A percentile compares a stretch with the other conserved stretches of the same genome.
Conservation (phyloP, 352 stramenopile species). For the Globisporangium apiculatum region DNA sequence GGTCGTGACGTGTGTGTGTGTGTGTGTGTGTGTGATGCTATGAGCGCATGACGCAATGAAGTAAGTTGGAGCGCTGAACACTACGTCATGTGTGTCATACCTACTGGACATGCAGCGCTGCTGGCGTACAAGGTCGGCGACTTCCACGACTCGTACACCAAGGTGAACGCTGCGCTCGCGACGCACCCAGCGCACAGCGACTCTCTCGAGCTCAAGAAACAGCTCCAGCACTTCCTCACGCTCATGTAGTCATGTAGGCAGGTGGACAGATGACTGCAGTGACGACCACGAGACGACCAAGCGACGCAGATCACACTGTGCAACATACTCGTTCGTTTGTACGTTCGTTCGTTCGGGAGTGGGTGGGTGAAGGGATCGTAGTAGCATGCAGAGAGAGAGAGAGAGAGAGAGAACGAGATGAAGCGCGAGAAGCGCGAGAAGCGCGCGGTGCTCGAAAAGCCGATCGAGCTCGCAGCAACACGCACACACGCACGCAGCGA, state of each 20-base stretch:
- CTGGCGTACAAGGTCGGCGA: conserved; percentile 88
- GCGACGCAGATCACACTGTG: not conserved
- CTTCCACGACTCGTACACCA: conserved; percentile 87
- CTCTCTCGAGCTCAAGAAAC: conserved; percentile 85
- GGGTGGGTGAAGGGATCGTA: too few species aligned
- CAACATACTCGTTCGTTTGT: too few species aligned
- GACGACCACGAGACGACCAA: not conserved
- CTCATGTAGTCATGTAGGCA: conserved; percentile 65
- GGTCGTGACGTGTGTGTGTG: not conserved
- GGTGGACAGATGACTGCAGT: not conserved
- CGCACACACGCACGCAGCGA: too few species aligned
- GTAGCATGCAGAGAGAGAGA: not conserved
- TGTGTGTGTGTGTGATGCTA: conserved; percentile 8
- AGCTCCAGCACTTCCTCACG: conserved; percentile 78
- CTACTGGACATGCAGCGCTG: conserved; percentile 38
- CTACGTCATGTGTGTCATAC: conserved; percentile 1
- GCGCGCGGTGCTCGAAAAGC: too few species aligned
- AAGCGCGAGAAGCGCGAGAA: not conserved
- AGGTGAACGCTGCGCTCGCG: conserved; percentile 75
- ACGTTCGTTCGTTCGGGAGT: too few species aligned
- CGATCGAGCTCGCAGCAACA: too few species aligned
- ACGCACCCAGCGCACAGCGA: conserved; percentile 82
- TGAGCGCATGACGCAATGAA: too few species aligned
- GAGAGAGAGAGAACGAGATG: not conserved
- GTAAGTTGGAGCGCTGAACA: not conserved